These are phyloP conservation scores for Hypoxylon sp. DNA, from an alignment of 2,329 filamentous ascomycete species.

Conservation along the genomic window DNA sequence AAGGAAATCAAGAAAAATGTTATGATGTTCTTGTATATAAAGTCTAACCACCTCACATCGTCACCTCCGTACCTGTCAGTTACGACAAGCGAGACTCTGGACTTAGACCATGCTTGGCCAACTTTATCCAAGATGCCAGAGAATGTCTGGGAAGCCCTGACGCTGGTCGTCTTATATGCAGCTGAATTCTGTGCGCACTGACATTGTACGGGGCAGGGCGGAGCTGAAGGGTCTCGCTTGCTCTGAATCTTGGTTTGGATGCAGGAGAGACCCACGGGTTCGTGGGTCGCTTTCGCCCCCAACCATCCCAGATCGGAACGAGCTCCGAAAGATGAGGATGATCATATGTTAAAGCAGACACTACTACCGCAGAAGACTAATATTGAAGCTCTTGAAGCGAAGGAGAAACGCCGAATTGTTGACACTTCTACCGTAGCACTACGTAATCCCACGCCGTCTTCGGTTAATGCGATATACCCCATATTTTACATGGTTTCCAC, in stretches of 20 bases:
- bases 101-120: conserved; percentile 5
- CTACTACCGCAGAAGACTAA: neutral
- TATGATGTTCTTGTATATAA: neutral
- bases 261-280: conserved; percentile 24
- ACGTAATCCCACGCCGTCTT: conserved; percentile 22
- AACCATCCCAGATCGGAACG: conserved; percentile 19
- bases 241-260: conserved; percentile 31
- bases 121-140: conserved; percentile 2
- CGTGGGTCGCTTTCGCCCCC: conserved; percentile 10
- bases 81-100: neutral
- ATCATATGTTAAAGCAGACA: conserved; percentile 4
- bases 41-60: neutral
- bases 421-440: conserved; percentile 17
- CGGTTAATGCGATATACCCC: conserved; percentile 31
- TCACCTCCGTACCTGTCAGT: conserved; percentile 5
- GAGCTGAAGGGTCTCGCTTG: conserved; percentile 27
- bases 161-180: neutral
- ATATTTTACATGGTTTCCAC: conserved; percentile 21
- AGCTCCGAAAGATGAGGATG: neutral
- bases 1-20: neutral
- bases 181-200: conserved; percentile 24
- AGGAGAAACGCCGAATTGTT: conserved; percentile 17
- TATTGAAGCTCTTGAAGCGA: conserved; percentile 15
- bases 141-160: neutral
- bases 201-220: conserved; percentile 19